A percentile compares a stretch with the other conserved stretches of the same genome.
phyloP scores from a whole-genome alignment of 495 filamentous ascomycete species.

The Talaromyces adpressus region DNA sequence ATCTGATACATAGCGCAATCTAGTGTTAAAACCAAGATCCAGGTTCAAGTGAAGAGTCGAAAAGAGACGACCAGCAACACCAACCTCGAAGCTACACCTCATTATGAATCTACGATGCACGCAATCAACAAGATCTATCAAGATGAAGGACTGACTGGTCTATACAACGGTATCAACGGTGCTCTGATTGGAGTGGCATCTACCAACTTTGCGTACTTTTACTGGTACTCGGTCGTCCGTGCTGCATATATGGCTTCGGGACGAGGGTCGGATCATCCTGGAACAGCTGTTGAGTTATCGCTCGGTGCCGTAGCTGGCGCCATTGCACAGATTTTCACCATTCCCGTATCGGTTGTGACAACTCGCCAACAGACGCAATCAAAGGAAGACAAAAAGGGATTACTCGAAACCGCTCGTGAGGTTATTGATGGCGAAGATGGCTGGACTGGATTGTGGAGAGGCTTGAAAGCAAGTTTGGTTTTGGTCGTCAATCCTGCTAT shows the following conservation, averaged over 20 bases:
- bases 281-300: constrained; percentile 78
- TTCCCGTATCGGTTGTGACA: constrained; percentile 90
- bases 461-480: constrained; percentile 92
- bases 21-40: constrained; percentile 93
- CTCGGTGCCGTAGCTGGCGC: constrained; percentile 87
- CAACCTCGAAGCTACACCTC: constrained; percentile 41
- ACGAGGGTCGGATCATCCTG: constrained; percentile 54
- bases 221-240: constrained; percentile 93
- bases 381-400: constrained; percentile 75
- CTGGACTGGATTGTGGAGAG: constrained; percentile 83
- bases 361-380: constrained; percentile 91
- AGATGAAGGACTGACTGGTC: constrained; percentile 71
- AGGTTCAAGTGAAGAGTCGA: constrained; percentile 83
- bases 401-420: constrained; percentile 83
- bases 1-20: constrained; percentile 5
- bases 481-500: constrained; percentile 96
- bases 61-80: constrained; percentile 21
- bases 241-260: constrained; percentile 69
- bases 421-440: constrained; percentile 90
- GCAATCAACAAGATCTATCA: constrained; percentile 80
- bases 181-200: constrained; percentile 87
- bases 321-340: constrained; percentile 90
- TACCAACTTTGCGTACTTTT: constrained; percentile 99
- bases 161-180: constrained; percentile 86
- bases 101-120: constrained; percentile 82